Evolutionary conservation across 2,329 filamentous ascomycete genomes (phyloP).

Genomic region (Penicillium sp.): DNA sequence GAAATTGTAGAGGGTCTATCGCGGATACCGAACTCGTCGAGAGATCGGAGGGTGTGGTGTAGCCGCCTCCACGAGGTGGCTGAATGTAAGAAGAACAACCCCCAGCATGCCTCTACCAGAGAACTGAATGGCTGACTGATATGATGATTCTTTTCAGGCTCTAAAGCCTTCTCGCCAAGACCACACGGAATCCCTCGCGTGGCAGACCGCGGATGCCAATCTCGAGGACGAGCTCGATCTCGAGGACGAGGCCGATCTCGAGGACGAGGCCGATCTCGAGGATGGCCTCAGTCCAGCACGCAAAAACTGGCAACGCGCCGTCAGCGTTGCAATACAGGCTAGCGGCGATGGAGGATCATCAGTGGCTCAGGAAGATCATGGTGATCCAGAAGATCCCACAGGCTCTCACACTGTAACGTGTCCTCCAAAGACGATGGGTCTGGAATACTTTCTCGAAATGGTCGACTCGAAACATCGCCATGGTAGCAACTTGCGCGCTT

Average conservation of each 20-base stretch:
- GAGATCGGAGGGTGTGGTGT: slow-evolving; percentile 70
- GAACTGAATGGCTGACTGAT: neutral
- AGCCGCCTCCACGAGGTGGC: slow-evolving; percentile 71
- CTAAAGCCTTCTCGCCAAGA: neutral
- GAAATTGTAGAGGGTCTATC: slow-evolving; percentile 65
- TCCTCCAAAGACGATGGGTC: slow-evolving; percentile 75
- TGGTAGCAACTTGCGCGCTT: slow-evolving; percentile 76
- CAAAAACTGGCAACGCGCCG: slow-evolving; percentile 74
- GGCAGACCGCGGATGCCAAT: neutral
- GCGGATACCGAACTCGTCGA: slow-evolving; percentile 72
- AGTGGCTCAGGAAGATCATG: neutral
- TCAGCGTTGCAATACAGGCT: slow-evolving; percentile 70
- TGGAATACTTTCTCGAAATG: slow-evolving; percentile 86
- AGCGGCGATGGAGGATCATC: slow-evolving; percentile 62
- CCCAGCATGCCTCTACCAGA: neutral
- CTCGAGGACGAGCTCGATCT: slow-evolving; percentile 50
- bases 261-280: slow-evolving; percentile 50
- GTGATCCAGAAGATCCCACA: slow-evolving; percentile 40
- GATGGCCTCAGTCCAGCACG: slow-evolving; percentile 52
- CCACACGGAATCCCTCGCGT: neutral
- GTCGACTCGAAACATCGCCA: slow-evolving; percentile 85
- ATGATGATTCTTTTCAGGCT: neutral
- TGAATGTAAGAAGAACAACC: slow-evolving; percentile 54
- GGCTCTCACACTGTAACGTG: slow-evolving; percentile 54
- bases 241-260: slow-evolving; percentile 7